phyloP scores from a whole-genome alignment of 1,284 basidiomycete species.

The Cryptococcus sp. region DNA sequence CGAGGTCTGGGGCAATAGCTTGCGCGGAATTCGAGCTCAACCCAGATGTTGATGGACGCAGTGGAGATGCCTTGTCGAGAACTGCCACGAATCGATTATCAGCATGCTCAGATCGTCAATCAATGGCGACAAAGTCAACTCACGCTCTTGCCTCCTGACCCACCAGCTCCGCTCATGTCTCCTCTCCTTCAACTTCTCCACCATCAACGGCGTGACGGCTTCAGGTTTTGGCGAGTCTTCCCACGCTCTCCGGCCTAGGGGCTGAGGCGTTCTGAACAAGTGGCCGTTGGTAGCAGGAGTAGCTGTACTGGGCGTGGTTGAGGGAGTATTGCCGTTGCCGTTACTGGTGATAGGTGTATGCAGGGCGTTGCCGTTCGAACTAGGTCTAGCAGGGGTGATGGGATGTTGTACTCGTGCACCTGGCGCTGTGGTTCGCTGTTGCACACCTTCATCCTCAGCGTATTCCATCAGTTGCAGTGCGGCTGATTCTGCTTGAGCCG shows the following conservation, averaged over 20 bases:
- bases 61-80: conserved; percentile 30
- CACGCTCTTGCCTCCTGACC: conserved; percentile 37
- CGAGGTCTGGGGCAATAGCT: conserved; percentile 26
- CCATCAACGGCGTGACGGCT: conserved; percentile 33
- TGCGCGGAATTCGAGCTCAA: not conserved
- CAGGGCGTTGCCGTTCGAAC: not conserved
- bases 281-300: conserved; percentile 3
- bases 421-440: not conserved
- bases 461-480: conserved; percentile 68
- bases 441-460: conserved; percentile 21
- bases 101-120: not conserved
- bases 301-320: not conserved
- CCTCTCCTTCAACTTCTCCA: conserved; percentile 37
- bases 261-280: not conserved
- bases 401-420: not conserved
- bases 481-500: conserved; percentile 83
- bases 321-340: not conserved
- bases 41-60: conserved; percentile 13
- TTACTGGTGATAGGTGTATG: not conserved
- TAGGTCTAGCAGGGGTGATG: not conserved
- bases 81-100: conserved; percentile 16
- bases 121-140: conserved; percentile 3
- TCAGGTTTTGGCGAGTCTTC: conserved; percentile 43
- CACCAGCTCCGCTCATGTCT: conserved; percentile 47
- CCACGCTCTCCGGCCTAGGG: conserved; percentile 25